Percentiles rank a stretch among this genome's conserved stretches.
These are phyloP conservation scores for Tilletia horrida DNA, from an alignment of 1,284 basidiomycete genomes.

Conservation along the genomic window DNA sequence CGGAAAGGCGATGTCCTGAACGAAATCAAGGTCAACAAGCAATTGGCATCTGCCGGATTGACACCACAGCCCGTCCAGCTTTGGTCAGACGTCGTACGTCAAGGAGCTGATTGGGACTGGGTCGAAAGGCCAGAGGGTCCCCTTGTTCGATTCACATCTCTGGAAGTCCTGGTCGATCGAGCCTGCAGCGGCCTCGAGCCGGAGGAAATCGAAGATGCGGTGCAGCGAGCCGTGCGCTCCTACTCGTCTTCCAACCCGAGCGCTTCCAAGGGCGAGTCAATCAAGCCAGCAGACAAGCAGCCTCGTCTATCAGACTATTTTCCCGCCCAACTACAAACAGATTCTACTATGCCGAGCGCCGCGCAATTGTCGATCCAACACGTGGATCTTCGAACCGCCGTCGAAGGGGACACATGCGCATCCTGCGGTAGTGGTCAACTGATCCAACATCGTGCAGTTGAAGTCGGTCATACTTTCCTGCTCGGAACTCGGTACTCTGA, in stretches of 20 bases:
- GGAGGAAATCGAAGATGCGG: conserved; percentile 33
- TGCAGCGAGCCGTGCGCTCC: conserved; percentile 19
- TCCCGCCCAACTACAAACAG: conserved; percentile 28
- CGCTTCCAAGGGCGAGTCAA: neutral
- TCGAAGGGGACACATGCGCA: conserved; percentile 42
- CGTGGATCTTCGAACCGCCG: conserved; percentile 31
- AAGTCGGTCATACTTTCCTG: conserved; percentile 56
- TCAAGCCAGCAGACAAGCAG: neutral
- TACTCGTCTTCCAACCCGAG: neutral
- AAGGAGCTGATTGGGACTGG: conserved; percentile 39
- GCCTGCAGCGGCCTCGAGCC: conserved; percentile 37
- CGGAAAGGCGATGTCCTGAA: conserved; percentile 33
- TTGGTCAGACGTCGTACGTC: neutral
- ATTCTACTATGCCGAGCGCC: conserved; percentile 7
- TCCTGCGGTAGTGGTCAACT: conserved; percentile 28
- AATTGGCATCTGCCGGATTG: neutral
- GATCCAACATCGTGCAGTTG: conserved; percentile 42
- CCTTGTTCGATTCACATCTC: conserved; percentile 29
- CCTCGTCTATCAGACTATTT: conserved; percentile 31
- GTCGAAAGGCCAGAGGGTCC: conserved; percentile 43
- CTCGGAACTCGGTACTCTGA: conserved; percentile 53
- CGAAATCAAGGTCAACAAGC: conserved; percentile 36
- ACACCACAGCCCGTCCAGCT: neutral
- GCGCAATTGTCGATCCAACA: conserved; percentile 22
- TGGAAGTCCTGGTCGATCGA: conserved; percentile 33